A percentile compares a stretch with the other conserved stretches of the same genome.
Conservation (phyloP, 2,329 filamentous ascomycete genomes). For the Talaromyces sp. region DNA sequence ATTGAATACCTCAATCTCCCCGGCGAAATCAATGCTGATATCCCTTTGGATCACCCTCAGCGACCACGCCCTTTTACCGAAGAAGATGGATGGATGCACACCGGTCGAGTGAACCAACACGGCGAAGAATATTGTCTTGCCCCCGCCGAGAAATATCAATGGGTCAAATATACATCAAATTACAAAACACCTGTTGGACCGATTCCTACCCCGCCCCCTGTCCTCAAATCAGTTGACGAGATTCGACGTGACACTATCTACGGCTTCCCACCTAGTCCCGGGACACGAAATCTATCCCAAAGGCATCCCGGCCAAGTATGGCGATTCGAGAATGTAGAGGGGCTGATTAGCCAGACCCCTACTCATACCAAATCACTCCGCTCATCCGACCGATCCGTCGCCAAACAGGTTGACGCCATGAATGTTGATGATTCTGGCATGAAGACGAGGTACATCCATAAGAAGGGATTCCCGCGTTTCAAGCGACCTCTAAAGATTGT, state of each 20-base stretch:
- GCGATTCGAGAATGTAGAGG: conserved; percentile 25
- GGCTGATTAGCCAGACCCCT: conserved; percentile 25
- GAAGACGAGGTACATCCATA: conserved; percentile 21
- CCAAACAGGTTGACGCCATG: conserved; percentile 17
- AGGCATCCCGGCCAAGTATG: conserved; percentile 17
- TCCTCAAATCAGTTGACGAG: conserved; percentile 28
- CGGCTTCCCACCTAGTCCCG: conserved; percentile 31
- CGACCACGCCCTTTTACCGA: conserved; percentile 27
- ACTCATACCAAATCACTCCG: conserved; percentile 17
- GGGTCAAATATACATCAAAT: conserved; percentile 28
- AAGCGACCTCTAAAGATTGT: conserved; percentile 18
- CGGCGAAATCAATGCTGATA: conserved; percentile 14
- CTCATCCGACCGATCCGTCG: conserved; percentile 22
- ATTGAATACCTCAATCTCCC: conserved; percentile 11
- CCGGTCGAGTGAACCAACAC: conserved; percentile 28
- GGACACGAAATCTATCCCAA: conserved; percentile 31
- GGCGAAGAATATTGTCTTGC: conserved; percentile 30
- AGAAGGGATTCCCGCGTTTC: conserved; percentile 1
- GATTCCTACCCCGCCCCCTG: conserved; percentile 27
- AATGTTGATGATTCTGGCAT: conserved; percentile 21
- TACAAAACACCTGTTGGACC: conserved; percentile 24
- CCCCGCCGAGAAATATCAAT: conserved; percentile 23
- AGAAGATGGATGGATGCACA: conserved; percentile 30
- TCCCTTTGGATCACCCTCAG: conserved; percentile 21
- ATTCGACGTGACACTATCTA: conserved; percentile 30